A percentile compares a stretch with the other conserved stretches of the same genome.
These are phyloP conservation scores for Mycena sanguinolenta DNA, from an alignment of 768 basidiomycete genomes.

Conservation along the genomic window DNA sequence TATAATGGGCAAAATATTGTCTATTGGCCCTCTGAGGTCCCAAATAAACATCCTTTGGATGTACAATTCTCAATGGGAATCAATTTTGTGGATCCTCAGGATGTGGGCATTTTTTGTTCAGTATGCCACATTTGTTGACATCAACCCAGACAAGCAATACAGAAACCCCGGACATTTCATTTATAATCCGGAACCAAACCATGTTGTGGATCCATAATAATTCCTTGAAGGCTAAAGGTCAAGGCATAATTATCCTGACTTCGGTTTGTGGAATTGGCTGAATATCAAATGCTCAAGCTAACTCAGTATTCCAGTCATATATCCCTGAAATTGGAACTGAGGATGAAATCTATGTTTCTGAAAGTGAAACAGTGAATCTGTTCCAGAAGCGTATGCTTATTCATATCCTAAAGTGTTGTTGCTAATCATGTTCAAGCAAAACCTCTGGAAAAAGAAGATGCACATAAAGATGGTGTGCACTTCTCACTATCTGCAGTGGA, in stretches of 20 bases:
- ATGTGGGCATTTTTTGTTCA: neutral
- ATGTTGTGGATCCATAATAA: neutral
- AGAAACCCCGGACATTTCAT: neutral
- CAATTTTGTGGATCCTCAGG: too few relatives aligned
- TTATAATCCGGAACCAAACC: conserved; percentile 6
- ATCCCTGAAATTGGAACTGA: neutral
- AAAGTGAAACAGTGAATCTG: neutral
- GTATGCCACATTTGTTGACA: neutral
- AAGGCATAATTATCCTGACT: neutral
- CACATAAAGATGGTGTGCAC: too few relatives aligned
- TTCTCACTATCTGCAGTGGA: too few relatives aligned
- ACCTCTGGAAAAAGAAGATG: too few relatives aligned
- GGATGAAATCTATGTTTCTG: neutral
- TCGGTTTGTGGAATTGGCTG: neutral
- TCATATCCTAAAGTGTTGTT: too few relatives aligned
- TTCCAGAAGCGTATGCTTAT: too few relatives aligned
- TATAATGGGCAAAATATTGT: neutral
- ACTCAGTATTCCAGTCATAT: too few relatives aligned
- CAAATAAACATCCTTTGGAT: neutral
- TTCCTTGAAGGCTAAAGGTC: neutral
- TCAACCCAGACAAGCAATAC: neutral
- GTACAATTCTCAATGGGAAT: too few relatives aligned
- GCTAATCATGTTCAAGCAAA: too few relatives aligned
- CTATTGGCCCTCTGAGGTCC: neutral
- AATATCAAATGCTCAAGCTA: too few relatives aligned